Conservation (phyloP, 768 basidiomycete species). For the Tylopilus subfusipes region DNA sequence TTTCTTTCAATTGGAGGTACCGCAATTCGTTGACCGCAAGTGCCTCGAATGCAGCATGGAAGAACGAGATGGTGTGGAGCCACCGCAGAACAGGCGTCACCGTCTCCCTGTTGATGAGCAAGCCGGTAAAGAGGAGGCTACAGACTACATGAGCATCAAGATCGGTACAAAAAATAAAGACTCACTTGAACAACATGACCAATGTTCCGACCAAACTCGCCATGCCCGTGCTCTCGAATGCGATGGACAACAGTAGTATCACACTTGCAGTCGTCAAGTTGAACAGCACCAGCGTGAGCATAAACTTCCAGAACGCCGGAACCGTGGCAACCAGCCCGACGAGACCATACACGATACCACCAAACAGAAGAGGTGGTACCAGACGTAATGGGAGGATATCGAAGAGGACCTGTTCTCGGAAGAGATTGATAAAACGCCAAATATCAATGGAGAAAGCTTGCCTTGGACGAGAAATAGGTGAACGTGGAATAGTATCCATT, state of each 20-base stretch:
- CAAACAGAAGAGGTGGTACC: slow-evolving; percentile 92
- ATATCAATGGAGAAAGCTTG: slow-evolving; percentile 15
- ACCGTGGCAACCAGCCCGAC: slow-evolving; percentile 94
- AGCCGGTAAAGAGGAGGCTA: slow-evolving; percentile 91
- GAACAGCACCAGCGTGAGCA: slow-evolving; percentile 92
- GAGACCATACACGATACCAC: slow-evolving; percentile 91
- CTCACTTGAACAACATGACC: slow-evolving; percentile 98
- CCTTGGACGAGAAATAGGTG: slow-evolving; percentile 96
- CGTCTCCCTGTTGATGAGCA: slow-evolving; percentile 91
- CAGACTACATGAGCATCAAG: slow-evolving; percentile 1
- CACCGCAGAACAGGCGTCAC: slow-evolving; percentile 70
- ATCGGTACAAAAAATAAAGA: slow-evolving; percentile 14
- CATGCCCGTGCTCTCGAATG: slow-evolving; percentile 80
- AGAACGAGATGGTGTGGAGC: slow-evolving; percentile 92
- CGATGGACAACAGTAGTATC: slow-evolving; percentile 85
- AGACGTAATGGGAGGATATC: slow-evolving; percentile 94
- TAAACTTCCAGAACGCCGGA: slow-evolving; percentile 95
- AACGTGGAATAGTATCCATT: slow-evolving; percentile 98
- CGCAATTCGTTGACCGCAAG: slow-evolving; percentile 96
- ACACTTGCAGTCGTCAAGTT: slow-evolving; percentile 94
- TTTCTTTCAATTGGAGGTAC: slow-evolving; percentile 89
- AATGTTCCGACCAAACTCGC: slow-evolving; percentile 93
- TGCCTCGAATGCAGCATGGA: slow-evolving; percentile 98
- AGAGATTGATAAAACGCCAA: neutral
- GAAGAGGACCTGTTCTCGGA: slow-evolving; percentile 68